Evolutionary conservation across 495 filamentous ascomycete genomes (phyloP), one percentile per base, ranked within the genome.

Genomic region (Pseudevernia furfuracea): DNA sequence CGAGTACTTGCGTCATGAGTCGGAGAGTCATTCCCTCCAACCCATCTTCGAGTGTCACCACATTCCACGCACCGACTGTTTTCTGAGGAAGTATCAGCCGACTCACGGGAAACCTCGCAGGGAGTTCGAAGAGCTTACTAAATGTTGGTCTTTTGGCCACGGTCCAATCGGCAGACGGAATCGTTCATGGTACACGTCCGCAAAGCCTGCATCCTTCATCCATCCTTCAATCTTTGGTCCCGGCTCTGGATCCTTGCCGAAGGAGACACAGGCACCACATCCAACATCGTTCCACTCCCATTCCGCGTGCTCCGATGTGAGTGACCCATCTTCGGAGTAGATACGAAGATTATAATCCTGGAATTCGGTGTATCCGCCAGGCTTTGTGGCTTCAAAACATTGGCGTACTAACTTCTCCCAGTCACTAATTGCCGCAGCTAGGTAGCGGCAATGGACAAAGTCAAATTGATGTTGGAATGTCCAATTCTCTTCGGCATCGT

Each of bases 401-500:
- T 73, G 72, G 25, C 64, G 49, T 52, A 75, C 67, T 75, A 68
- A 72, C 68, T 23, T 74, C 17, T 61, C 61, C 84, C 84, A 86
- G 67, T 83, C 77, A 5, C 60, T 63, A 69, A 82, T 81, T 63
- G 74, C 77, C 15, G 77, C 78, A 4, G 78, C 55, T 1, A 83
- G 73, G 49, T 78, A 66, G 5, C 81, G 76, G 1, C 75, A 75
- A 66, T 84, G 81, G 55, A 84, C 78, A 58, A 76, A 80, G 67
- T 84, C 81, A 55, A 84, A 84, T 32, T 79, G 66, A 44, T 84
- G 68, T 23, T 43, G 62, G 60, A 71, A 80, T 0, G 70, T 67
- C 80, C 79, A 82, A 1, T 73, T 65, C 10, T 72, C 66, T 63
- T 80, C 84, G 62, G 80, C 82, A 67, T 87, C 81, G 66, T 86